Base-by-base conservation (phyloP, 192 early-diverging fungal genomes). In the Backusella parvicylindrica region DNA sequence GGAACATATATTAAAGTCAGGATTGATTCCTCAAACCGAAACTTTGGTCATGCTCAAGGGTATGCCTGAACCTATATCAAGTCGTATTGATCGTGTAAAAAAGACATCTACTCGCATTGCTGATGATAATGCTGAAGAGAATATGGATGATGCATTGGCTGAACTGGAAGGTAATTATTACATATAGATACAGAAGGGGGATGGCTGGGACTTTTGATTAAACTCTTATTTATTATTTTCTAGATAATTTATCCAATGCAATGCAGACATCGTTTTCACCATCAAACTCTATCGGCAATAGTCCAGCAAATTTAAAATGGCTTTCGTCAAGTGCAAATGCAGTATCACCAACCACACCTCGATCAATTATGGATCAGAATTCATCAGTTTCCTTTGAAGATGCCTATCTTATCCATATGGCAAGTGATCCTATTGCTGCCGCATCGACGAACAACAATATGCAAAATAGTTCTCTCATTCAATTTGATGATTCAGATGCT, bases 351-450 rank as follows among this genome's bases (percentile, higher is more conserved):
- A 38, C 53, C 3, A 36, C 33, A 3, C 56, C 30, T 41, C 60
- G 64, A 64, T 68, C 77, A 2, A 35, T 37, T 26, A 26, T 36
- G 8, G 74, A 71, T 16, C 70, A 65, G 43, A 38, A 43, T 33
- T 64, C 85, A 33, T 81, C 84, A 12, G 49, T 87, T 13, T 89
- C 88, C 0, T 89, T 89, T 83, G 88, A 89, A 74, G 88, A 89
- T 68, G 88, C 88, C 3, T 85, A 84, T 53, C 64, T 85, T 63
- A 85, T 89, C 40, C 84, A 80, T 30, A 76, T 83, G 71, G 81
- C 78, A 11, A 72, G 81, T 33, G 75, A 73, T 2, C 70, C 80
- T 21, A 72, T 68, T 6, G 53, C 67, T 6, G 11, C 12, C 8
- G 3, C 31, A 26, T 7, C 21, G 4, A 35, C 18, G 2, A 23